Evolutionary conservation across 805 yeast species (phyloP), one percentile per base, ranked within the genome.

Genomic region (Kregervanrija pseudodelftensis): DNA sequence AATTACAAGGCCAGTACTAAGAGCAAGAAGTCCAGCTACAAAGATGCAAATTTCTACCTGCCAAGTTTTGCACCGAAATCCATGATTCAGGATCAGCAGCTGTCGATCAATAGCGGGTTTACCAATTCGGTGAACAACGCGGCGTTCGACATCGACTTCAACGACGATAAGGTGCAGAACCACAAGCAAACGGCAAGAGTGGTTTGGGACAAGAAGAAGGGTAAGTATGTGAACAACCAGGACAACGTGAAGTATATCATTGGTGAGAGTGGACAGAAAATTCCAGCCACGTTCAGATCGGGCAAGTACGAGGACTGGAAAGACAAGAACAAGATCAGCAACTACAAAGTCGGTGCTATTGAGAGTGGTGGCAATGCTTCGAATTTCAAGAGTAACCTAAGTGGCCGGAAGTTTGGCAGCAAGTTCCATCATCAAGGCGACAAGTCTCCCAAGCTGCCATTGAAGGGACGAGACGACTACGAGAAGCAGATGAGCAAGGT

Each of bases 241-340:
- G 86, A 93, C 50, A 95, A 87, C 58, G 77, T 82, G 66, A 90
- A 87, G 67, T 91, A 74, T 65, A 93, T 93, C 57, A 82, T 88
- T 51, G 95, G 98, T 49, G 99, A 93, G 63, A 82, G 87, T 63
- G 99, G 99, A 8, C 89, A 84, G 56, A 79, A 77, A 60, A 79
- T 93, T 40, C 96, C 98, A 7, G 98, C 99, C 1, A 75, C 93
- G 11, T 88, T 81, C 67, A 76, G 86, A 59, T 81, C 95, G 2
- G 99, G 99, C 39, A 80, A 87, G 52, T 93, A 79, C 58, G 98
- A 90, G 44, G 83, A 82, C 37, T 93, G 99, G 99, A 85, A 85
- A 60, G 74, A 80, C 51, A 78, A 80, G 34, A 77, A 88, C 62
- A 77, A 74, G 52, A 58, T 79, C 38, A 71, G 73, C 43, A 72